A percentile compares a stretch with the other conserved stretches of the same genome.
Evolutionary conservation across 257 asterid species (phyloP).

Genomic region (Jaltomata sinuosa): DNA sequence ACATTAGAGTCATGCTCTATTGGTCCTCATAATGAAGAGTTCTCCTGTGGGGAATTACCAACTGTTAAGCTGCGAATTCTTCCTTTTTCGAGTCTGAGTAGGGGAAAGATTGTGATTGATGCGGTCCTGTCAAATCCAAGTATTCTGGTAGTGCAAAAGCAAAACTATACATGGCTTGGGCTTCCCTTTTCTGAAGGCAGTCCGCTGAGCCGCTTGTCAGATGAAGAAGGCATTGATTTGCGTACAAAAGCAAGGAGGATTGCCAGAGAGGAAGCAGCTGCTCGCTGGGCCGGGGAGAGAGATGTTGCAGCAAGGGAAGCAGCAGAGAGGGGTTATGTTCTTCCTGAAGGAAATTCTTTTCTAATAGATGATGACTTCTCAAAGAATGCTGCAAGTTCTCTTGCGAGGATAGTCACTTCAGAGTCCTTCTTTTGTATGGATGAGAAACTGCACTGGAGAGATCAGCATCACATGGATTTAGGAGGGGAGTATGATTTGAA

Average conservation of each 20-base stretch:
- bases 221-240: constrained; percentile 86
- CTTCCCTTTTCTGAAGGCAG: constrained; percentile 71
- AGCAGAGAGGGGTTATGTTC: constrained; percentile 70
- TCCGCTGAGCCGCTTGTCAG: constrained; percentile 58
- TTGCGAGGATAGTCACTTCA: constrained; percentile 41
- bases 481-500: constrained; percentile 90
- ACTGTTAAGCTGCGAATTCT: constrained; percentile 70
- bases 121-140: constrained; percentile 74
- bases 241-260: constrained; percentile 81
- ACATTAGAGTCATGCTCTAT: constrained; percentile 87
- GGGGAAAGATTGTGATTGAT: constrained; percentile 86
- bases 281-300: constrained; percentile 68
- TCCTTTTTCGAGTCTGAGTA: constrained; percentile 87
- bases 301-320: constrained; percentile 69
- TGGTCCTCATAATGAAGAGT: constrained; percentile 87
- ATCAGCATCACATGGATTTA: constrained; percentile 96
- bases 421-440: constrained; percentile 59
- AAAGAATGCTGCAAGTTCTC: constrained; percentile 41
- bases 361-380: constrained; percentile 35
- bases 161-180: constrained; percentile 86
- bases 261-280: constrained; percentile 75
- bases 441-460: constrained; percentile 84
- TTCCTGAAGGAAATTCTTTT: constrained; percentile 40
- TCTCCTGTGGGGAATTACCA: constrained; percentile 87
- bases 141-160: constrained; percentile 71